These are phyloP conservation scores for Blumeria hordei DNA, from an alignment of 2,329 filamentous ascomycete species.

Conservation along the genomic window DNA sequence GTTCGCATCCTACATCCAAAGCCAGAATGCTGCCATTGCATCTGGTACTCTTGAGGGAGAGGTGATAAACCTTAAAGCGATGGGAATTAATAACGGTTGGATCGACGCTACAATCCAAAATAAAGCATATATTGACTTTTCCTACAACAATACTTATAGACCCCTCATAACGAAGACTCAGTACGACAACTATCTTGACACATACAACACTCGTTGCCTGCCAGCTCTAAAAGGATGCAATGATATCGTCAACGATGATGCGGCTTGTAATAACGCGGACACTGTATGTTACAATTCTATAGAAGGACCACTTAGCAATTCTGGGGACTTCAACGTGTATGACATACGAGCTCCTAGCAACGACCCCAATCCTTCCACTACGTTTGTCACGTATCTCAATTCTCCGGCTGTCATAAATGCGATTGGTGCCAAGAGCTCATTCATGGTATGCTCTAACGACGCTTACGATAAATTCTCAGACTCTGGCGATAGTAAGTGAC, in stretches of 20 bases:
- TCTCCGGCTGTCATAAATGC: constrained; percentile 16
- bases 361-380: constrained; percentile 15
- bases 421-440: constrained; percentile 22
- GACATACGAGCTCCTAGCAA: constrained; percentile 12
- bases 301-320: constrained; percentile 15
- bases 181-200: constrained; percentile 13
- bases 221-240: constrained; percentile 19
- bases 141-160: constrained; percentile 17
- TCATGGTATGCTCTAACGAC: constrained; percentile 18
- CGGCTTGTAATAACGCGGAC: constrained; percentile 49
- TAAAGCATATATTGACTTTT: constrained; percentile 11
- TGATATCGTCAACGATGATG: constrained; percentile 41
- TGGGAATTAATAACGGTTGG: constrained; percentile 17
- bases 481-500: constrained; percentile 19
- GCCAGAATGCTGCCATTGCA: constrained; percentile 29
- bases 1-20: constrained; percentile 24
- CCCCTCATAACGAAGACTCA: constrained; percentile 17
- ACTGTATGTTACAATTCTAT: constrained; percentile 11
- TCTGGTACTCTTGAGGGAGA: constrained; percentile 17
- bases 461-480: constrained; percentile 17
- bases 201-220: constrained; percentile 16
- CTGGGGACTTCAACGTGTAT: constrained; percentile 13
- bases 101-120: constrained; percentile 33
- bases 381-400: constrained; percentile 20
- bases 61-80: constrained; percentile 14